Evolutionary conservation across 805 yeast genomes (phyloP).

Genomic region (Candida broadrunensis): DNA sequence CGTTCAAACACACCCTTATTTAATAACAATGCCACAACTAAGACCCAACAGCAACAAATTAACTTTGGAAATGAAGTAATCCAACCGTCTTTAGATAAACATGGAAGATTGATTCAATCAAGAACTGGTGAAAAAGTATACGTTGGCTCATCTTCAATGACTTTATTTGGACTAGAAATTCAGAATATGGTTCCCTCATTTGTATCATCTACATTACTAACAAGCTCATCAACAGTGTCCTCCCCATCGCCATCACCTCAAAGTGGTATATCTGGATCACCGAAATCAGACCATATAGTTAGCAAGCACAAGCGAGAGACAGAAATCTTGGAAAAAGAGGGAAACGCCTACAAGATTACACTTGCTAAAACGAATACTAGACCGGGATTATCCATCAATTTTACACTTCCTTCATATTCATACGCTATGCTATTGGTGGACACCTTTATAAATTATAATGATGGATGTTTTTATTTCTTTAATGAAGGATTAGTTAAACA

Average conservation of each 20-base stretch:
- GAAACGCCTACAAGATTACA: conserved; percentile 71
- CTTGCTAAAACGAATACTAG: conserved; percentile 65
- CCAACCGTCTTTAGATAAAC: conserved; percentile 67
- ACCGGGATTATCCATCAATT: conserved; percentile 67
- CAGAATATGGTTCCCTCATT: conserved; percentile 55
- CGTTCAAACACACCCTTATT: not conserved
- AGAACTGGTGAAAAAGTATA: conserved; percentile 73
- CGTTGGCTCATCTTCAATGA: conserved; percentile 82
- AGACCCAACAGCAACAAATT: conserved; percentile 1
- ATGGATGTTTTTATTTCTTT: conserved; percentile 81
- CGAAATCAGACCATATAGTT: conserved; percentile 1
- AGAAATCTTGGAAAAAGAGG: conserved; percentile 64
- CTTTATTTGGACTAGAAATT: conserved; percentile 73
- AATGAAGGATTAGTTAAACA: conserved; percentile 77
- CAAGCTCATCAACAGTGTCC: conserved; percentile 3
- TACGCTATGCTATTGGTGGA: conserved; percentile 75
- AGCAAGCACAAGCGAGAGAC: conserved; percentile 41
- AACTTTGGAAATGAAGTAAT: conserved; percentile 45
- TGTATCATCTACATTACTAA: conserved; percentile 9
- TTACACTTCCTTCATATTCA: conserved; percentile 71
- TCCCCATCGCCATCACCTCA: conserved; percentile 10
- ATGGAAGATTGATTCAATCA: conserved; percentile 69
- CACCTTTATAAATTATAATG: conserved; percentile 74
- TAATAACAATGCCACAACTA: not conserved
- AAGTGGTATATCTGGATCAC: conserved; percentile 3